phyloP scores from a whole-genome alignment of 441 rosid genomes.

The Geranium incanum region DNA sequence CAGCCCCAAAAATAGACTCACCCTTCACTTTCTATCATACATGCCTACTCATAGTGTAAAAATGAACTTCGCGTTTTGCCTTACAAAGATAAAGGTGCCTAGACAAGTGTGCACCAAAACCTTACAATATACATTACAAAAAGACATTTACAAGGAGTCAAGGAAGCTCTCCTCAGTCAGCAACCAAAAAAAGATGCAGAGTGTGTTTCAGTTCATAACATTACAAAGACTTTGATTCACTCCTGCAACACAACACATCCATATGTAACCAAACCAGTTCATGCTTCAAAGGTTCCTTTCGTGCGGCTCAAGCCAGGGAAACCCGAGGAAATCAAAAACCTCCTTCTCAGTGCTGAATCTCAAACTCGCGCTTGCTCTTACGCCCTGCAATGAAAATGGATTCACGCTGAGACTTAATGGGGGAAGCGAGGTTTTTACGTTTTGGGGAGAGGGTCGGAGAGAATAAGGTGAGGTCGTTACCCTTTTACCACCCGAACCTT shows the following conservation, averaged over 20 bases:
- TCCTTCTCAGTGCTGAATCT: constrained; percentile 54
- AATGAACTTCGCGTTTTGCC: too few relatives aligned
- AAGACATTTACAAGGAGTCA: not conserved
- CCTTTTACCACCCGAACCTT: constrained; percentile 61
- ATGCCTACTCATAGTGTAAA: not conserved
- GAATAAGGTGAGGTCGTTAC: constrained; percentile 26
- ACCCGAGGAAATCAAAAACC: constrained; percentile 77
- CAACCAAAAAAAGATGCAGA: not conserved
- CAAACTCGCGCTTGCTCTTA: constrained; percentile 51
- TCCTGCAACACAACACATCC: too few relatives aligned
- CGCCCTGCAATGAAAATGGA: constrained; percentile 43
- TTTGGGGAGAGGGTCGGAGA: not conserved
- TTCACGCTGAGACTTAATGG: not conserved
- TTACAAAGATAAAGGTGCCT: not conserved
- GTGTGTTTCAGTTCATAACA: not conserved
- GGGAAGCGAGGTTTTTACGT: not conserved
- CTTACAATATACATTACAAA: not conserved
- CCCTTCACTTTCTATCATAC: not conserved
- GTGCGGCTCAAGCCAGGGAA: constrained; percentile 72
- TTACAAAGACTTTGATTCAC: not conserved
- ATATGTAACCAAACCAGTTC: not conserved
- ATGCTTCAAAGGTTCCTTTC: constrained; percentile 61
- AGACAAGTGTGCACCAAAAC: not conserved
- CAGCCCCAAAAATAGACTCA: not conserved
- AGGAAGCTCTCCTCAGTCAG: not conserved